phyloP scores from a whole-genome alignment of 345 rosid species.

The Brassica nigra region DNA sequence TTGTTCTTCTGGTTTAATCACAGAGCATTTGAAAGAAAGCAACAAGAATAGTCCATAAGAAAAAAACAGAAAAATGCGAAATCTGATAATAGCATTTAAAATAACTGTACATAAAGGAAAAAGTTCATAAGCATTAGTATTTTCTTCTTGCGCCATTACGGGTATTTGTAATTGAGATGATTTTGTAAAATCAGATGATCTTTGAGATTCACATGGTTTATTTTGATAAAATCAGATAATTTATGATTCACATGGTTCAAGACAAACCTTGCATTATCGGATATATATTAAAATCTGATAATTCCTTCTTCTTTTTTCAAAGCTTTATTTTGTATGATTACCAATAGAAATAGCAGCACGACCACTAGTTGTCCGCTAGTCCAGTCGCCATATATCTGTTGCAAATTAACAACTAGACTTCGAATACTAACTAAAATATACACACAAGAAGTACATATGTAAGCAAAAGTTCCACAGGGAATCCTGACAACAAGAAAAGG shows the following conservation, averaged over 20 bases:
- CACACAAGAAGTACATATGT: conserved; percentile 23
- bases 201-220: background rate
- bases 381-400: conserved; percentile 11
- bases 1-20: background rate
- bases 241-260: background rate
- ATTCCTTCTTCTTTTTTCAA: background rate
- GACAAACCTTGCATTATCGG: background rate
- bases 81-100: background rate
- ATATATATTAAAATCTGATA: too few relatives aligned
- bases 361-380: background rate
- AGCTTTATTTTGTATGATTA: background rate
- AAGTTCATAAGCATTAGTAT: background rate
- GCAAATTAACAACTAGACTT: conserved; percentile 6
- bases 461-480: conserved; percentile 33
- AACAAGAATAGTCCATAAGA: background rate
- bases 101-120: background rate
- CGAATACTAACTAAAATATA: background rate
- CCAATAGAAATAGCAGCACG: background rate
- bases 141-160: background rate
- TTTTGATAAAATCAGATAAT: background rate
- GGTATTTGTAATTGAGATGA: background rate
- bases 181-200: background rate
- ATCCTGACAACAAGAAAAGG: conserved; percentile 40
- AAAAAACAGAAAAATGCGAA: background rate
- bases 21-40: background rate